Base-by-base conservation (phyloP, 495 filamentous ascomycete genomes). In the Rostrohypoxylon terebratum region DNA sequence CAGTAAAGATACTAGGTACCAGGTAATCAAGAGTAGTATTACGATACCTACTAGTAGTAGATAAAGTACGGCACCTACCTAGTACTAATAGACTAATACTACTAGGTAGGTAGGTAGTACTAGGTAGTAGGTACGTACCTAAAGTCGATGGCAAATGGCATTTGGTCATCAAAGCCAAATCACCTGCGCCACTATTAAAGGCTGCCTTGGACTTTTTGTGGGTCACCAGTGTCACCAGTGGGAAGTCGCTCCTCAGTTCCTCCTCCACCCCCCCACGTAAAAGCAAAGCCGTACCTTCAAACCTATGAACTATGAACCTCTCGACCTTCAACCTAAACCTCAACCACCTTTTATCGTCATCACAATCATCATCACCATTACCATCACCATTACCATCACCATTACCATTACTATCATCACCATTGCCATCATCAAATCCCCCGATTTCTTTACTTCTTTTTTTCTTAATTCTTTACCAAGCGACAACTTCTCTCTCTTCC, bases 111-210 rank as follows among this genome's bases (percentile, higher is more conserved):
- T n/a, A n/a, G n/a, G n/a, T n/a, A n/a, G n/a, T n/a, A n/a, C 18
- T 8, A 45, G 42, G 48, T 63, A 63, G 6, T 20, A 9, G 2
- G 7, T 63, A 48, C 59, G 38, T 62, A 62, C 1, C 14, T 61
- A 48, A 10, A 2, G 7, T n/a, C n/a, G 7, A 14, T 62, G 20
- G 16, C 20, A n/a, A 50, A 16, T 45, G 42, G 38, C 3, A 45
- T 61, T 71, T 67, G 70, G 69, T 72, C 69, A 72, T 73, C 60
- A 55, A 69, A 64, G 64, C 65, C 64, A 57, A 66, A 63, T 66
- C 73, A 71, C 61, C 57, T 70, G 51, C 45, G 20, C 42, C 34
- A 45, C 59, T 14, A 45, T 54, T 14, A 34, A 60, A 60, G 64
- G 55, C 60, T 62, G 51, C 55, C 64, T 61, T 67, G 25, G 42